Base-by-base conservation (phyloP, 2,329 filamentous ascomycete species). In the Trichocomaceae sp. region DNA sequence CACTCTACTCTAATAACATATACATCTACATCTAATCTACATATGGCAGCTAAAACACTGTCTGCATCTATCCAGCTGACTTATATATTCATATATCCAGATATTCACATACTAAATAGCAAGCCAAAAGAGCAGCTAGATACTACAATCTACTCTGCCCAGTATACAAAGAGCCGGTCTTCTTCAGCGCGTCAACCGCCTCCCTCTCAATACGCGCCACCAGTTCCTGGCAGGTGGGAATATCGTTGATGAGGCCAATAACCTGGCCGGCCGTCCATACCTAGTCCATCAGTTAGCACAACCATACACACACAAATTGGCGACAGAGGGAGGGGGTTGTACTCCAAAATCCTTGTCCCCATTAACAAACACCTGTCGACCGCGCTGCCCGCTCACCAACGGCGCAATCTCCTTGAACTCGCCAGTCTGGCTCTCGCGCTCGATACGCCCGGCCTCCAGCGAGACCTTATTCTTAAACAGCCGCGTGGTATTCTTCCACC, bases 191-290 rank as follows among this genome's bases (percentile, higher is more conserved):
- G 55, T 82, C 78, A 67, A 86, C 79, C 0, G 88, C 88, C 70
- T 92, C 88, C 68, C 78, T 84, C 76, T 91, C 87, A 63, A 93
- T 91, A 55, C 88, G 81, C 62, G 77, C 77, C 9, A 90, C 74
- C 23, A 93, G 75, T 1, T 75, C 83, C 47, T 80, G 80, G 66
- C 88, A 92, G 0, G 85, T 88, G 8, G 87, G 87, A 53, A 91
- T 88, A 64, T 93, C 88, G 63, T 92, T 83, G 59, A 93, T 93
- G 54, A 93, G 70, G 5, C 88, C 88, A 61, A 99, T 96, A 62
- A 97, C 92, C 70, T 96, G 92, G 10, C 93, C 93, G 8, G 92
- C 90, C 19, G 93, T 97, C 93, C 93, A 99, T 39, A 96, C 88
- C 87, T 92, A n/a, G n/a, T n/a, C n/a, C n/a, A n/a, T n/a, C n/a